Evolutionary conservation across 192 early-diverging fungal species (phyloP).

Genomic region (Glomus cerebriforme): DNA sequence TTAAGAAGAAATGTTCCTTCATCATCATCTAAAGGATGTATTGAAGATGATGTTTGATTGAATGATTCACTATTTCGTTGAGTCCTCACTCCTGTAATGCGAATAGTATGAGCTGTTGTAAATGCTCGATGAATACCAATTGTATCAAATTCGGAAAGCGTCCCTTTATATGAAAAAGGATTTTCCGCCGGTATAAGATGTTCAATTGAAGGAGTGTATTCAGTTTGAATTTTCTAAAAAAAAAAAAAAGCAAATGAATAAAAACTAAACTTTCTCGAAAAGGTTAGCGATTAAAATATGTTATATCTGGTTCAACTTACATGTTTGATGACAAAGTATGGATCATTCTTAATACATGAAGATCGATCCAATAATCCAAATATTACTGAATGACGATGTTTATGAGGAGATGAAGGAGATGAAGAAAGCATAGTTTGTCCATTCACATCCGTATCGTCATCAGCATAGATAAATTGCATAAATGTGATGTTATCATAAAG

Average conservation of each 20-base stretch:
- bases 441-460: conserved; percentile 53
- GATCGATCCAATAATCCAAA: conserved; percentile 26
- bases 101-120: conserved; percentile 33
- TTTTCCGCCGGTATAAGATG: conserved; percentile 20
- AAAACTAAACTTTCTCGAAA: too few relatives aligned
- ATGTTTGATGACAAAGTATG: conserved; percentile 49
- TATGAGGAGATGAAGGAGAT: conserved; percentile 6
- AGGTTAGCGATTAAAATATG: not conserved
- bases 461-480: conserved; percentile 57
- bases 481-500: conserved; percentile 63
- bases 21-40: conserved; percentile 5
- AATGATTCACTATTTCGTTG: not conserved
- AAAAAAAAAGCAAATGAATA: not conserved
- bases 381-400: not conserved
- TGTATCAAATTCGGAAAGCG: conserved; percentile 24
- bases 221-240: conserved; percentile 26
- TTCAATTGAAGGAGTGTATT: conserved; percentile 20
- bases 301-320: conserved; percentile 32
- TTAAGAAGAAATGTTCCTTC: conserved; percentile 40
- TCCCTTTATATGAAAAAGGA: conserved; percentile 31
- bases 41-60: not conserved
- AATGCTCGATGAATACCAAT: conserved; percentile 38
- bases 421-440: conserved; percentile 36
- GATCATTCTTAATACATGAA: conserved; percentile 36
- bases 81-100: conserved; percentile 40